Percentiles rank a stretch among this genome's conserved stretches.
Evolutionary conservation across 2,329 filamentous ascomycete species (phyloP).

Genomic region (Colletotrichum eleusines): DNA sequence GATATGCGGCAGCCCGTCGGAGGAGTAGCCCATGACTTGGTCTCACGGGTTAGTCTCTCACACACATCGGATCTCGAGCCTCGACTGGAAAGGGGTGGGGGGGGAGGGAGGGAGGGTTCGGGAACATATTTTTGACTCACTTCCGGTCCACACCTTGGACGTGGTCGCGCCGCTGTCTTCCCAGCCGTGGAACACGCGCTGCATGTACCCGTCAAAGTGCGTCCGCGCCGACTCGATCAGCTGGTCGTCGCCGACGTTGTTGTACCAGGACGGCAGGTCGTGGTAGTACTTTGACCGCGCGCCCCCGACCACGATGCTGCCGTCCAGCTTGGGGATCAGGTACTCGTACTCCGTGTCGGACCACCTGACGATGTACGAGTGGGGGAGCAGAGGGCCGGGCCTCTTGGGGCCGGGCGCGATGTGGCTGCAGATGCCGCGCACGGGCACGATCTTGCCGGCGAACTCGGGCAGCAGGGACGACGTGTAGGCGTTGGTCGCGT

Average conservation of each 20-base stretch:
- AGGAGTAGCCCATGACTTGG: constrained; percentile 57
- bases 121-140: constrained; percentile 38
- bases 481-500: constrained; percentile 49
- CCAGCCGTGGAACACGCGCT: constrained; percentile 59
- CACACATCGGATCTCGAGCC: too few relatives aligned
- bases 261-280: constrained; percentile 54
- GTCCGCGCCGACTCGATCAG: constrained; percentile 53
- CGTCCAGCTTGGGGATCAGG: constrained; percentile 68
- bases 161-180: constrained; percentile 54
- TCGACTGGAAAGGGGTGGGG: too few relatives aligned
- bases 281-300: constrained; percentile 50
- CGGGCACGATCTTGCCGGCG: constrained; percentile 43
- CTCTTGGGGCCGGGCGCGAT: constrained; percentile 45
- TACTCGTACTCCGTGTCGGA: constrained; percentile 72
- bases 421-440: constrained; percentile 50
- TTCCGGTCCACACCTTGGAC: constrained; percentile 58
- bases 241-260: constrained; percentile 56
- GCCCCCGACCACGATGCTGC: constrained; percentile 59
- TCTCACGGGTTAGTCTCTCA: constrained; percentile 26
- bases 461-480: constrained; percentile 45
- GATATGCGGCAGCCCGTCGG: constrained; percentile 58
- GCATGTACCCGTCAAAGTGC: constrained; percentile 62
- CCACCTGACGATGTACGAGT: constrained; percentile 73
- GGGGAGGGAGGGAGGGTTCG: too few relatives aligned
- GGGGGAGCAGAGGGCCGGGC: constrained; percentile 54